phyloP scores from a whole-genome alignment of 805 yeast genomes.

The Candida ponderosae region DNA sequence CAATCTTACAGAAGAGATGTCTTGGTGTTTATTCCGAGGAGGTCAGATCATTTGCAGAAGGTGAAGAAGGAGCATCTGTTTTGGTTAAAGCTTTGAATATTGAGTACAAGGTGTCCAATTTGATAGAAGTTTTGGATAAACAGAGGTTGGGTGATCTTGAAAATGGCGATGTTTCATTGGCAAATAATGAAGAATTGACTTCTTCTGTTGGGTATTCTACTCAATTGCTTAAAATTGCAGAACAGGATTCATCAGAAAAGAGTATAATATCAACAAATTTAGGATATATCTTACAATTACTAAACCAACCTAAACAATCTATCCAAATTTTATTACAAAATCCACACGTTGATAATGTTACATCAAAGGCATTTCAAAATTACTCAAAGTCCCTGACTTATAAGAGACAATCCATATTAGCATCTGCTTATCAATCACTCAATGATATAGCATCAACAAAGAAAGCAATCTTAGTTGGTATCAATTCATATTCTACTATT shows the following conservation, averaged over 20 bases:
- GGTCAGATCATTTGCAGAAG: too few relatives aligned
- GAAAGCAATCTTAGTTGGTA: slow-evolving; percentile 1
- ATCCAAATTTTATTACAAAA: neutral
- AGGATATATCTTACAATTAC: slow-evolving; percentile 3
- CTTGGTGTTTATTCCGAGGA: too few relatives aligned
- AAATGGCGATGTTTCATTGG: neutral
- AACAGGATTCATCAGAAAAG: neutral
- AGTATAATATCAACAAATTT: neutral
- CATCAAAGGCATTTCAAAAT: neutral
- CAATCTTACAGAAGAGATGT: too few relatives aligned
- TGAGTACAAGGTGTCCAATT: slow-evolving; percentile 1
- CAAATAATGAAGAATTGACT: neutral
- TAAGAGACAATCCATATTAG: neutral
- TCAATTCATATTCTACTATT: slow-evolving; percentile 6
- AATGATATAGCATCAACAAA: neutral
- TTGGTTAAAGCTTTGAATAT: slow-evolving; percentile 1
- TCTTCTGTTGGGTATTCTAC: neutral
- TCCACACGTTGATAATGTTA: neutral
- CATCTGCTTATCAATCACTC: neutral
- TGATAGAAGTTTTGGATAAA: slow-evolving; percentile 1
- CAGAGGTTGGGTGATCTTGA: neutral
- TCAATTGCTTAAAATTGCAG: neutral
- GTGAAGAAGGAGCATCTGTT: too few relatives aligned
- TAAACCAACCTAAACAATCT: slow-evolving; percentile 1
- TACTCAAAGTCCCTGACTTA: neutral